phyloP scores from a whole-genome alignment of 73 alveolate genomes.

The Uronychia setigera region DNA sequence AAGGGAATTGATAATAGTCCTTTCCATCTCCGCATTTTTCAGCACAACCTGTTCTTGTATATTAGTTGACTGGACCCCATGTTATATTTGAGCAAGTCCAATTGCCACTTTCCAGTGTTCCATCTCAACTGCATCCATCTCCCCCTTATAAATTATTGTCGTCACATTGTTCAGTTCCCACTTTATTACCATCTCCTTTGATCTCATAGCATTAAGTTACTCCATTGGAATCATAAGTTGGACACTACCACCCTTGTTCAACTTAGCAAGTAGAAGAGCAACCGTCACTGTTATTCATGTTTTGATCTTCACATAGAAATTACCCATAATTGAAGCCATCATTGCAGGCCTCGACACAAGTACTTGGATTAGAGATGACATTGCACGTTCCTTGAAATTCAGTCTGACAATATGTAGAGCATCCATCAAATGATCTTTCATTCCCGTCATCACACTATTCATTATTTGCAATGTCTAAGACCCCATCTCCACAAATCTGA shows the following conservation, averaged over 20 bases:
- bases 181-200: background rate
- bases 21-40: slow-evolving; percentile 37
- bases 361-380: background rate
- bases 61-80: background rate
- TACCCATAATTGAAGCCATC: background rate
- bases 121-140: background rate
- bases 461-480: too few species aligned
- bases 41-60: slow-evolving; percentile 28
- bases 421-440: too few species aligned
- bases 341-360: background rate
- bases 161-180: background rate
- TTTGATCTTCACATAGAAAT: slow-evolving; percentile 33
- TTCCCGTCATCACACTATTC: too few species aligned
- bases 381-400: too few species aligned
- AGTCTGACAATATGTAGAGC: too few species aligned
- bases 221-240: slow-evolving; percentile 4
- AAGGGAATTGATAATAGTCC: slow-evolving; percentile 21
- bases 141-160: background rate
- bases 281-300: slow-evolving; percentile 26
- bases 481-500: too few species aligned
- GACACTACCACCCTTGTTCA: slow-evolving; percentile 29
- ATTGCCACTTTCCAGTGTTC: background rate
- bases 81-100: background rate
- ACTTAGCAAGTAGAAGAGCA: slow-evolving; percentile 20
- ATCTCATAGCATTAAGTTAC: background rate